Evolutionary conservation across 1,284 basidiomycete genomes (phyloP).

Genomic region (Moesziomyces sp.): DNA sequence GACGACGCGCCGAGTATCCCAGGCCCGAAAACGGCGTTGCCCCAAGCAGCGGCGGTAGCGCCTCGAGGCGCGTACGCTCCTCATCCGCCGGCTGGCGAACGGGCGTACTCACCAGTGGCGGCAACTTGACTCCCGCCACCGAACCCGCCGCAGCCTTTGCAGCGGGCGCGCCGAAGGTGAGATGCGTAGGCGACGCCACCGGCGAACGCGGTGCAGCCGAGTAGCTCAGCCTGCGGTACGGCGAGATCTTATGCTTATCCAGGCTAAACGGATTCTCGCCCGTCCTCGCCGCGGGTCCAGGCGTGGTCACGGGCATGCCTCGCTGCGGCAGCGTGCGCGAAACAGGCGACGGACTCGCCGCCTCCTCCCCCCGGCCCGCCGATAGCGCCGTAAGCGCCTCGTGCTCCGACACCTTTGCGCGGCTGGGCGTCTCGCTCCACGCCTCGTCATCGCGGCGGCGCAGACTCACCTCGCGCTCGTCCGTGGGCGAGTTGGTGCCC

Average conservation of each 20-base stretch:
- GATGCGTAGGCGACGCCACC: conserved; percentile 26
- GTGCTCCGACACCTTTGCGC: conserved; percentile 30
- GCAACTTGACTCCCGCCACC: conserved; percentile 25
- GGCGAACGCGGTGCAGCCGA: conserved; percentile 31
- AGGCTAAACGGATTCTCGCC: conserved; percentile 58
- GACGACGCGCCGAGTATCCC: conserved; percentile 33
- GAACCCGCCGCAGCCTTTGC: conserved; percentile 14
- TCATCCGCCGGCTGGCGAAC: conserved; percentile 15
- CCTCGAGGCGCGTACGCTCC: conserved; percentile 28
- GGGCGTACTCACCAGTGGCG: conserved; percentile 44
- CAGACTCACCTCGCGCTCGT: conserved; percentile 34
- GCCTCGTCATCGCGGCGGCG: conserved; percentile 24
- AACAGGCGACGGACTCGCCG: conserved; percentile 36
- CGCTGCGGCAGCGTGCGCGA: conserved; percentile 30
- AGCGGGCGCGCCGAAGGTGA: conserved; percentile 20
- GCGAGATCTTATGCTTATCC: conserved; percentile 60
- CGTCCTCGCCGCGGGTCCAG: conserved; percentile 16
- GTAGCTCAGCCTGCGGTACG: conserved; percentile 45
- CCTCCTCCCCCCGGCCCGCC: conserved; percentile 6
- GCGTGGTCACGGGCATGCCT: conserved; percentile 31
- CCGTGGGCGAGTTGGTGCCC: conserved; percentile 41
- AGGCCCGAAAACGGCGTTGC: conserved; percentile 28
- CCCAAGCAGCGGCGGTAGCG: conserved; percentile 30
- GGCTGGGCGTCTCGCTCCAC: conserved; percentile 42
- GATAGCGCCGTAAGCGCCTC: conserved; percentile 43